A percentile compares a stretch with the other conserved stretches of the same genome.
Evolutionary conservation across 345 rosid genomes (phyloP).

Genomic region (Eucalyptus pumila): DNA sequence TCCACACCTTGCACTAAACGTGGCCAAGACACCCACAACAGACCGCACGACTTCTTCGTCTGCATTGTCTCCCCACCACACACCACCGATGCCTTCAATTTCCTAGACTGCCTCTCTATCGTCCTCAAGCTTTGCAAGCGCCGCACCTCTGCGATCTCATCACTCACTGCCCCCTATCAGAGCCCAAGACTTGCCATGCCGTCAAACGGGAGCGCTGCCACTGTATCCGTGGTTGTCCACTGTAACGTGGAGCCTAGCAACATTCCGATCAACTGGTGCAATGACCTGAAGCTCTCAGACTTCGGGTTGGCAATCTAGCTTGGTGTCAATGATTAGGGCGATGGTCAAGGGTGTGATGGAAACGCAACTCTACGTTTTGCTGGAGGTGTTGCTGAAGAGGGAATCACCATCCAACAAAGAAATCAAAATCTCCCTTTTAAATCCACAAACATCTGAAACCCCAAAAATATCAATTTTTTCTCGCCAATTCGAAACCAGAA

Average conservation of each 20-base stretch:
- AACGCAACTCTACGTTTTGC: neutral
- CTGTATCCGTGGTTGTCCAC: slow-evolving; percentile 37
- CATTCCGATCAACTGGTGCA: slow-evolving; percentile 43
- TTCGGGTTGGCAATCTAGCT: neutral
- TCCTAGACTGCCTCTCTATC: slow-evolving; percentile 34
- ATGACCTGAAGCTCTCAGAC: slow-evolving; percentile 7
- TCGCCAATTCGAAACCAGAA: neutral
- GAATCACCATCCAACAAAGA: neutral
- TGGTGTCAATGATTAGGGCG: neutral
- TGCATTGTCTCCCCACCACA: slow-evolving; percentile 46
- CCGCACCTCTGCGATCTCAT: slow-evolving; percentile 29
- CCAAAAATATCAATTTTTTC: neutral
- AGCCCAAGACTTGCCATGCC: slow-evolving; percentile 13
- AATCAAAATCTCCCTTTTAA: neutral
- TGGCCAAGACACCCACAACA: neutral
- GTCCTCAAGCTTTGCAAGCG: slow-evolving; percentile 55
- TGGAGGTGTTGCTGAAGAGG: neutral
- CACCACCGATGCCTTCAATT: slow-evolving; percentile 39
- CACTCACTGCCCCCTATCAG: neutral
- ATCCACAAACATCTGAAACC: neutral
- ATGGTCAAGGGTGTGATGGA: neutral
- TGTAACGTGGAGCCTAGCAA: slow-evolving; percentile 63
- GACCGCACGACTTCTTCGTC: neutral
- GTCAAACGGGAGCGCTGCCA: slow-evolving; percentile 55
- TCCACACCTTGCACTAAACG: neutral